These are phyloP conservation scores for Rhizopus arrhizus DNA, from an alignment of 371 early-diverging fungal species.

Conservation along the genomic window DNA sequence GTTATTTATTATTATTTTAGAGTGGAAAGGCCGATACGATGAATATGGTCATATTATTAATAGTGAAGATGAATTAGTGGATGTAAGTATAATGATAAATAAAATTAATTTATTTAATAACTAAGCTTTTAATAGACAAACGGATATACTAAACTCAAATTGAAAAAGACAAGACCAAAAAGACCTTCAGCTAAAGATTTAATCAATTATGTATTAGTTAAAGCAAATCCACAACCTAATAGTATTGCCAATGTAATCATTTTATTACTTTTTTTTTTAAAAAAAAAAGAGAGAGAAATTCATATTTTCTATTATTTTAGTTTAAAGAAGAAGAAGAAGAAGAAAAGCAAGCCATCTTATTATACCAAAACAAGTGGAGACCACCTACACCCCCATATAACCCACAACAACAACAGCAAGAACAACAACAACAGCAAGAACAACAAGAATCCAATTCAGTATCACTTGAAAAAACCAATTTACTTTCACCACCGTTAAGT, in stretches of 20 bases:
- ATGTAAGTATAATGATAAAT: conserved; percentile 4
- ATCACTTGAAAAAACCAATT: conserved; percentile 2
- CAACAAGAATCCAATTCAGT: too few species aligned
- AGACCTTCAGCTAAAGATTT: conserved; percentile 29
- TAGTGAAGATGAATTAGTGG: conserved; percentile 30
- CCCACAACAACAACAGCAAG: not conserved
- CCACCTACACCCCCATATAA: conserved; percentile 35
- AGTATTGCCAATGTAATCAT: not conserved
- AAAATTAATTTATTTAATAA: not conserved
- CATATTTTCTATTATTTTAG: too few species aligned
- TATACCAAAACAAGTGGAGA: conserved; percentile 23
- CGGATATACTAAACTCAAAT: too few species aligned
- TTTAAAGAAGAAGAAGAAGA: not conserved
- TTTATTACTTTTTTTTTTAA: too few species aligned
- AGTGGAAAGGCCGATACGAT: conserved; percentile 24
- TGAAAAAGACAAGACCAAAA: conserved; percentile 16
- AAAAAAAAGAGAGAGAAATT: too few species aligned
- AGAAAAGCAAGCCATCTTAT: not conserved
- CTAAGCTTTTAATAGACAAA: not conserved
- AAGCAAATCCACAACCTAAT: not conserved
- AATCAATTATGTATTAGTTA: conserved; percentile 26
- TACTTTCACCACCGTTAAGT: conserved; percentile 26
- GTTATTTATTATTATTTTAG: too few species aligned
- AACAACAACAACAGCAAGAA: not conserved
- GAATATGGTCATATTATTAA: conserved; percentile 42